These are phyloP conservation scores for Erysiphe pulchra DNA, from an alignment of 2,329 filamentous ascomycete genomes.

Conservation along the genomic window DNA sequence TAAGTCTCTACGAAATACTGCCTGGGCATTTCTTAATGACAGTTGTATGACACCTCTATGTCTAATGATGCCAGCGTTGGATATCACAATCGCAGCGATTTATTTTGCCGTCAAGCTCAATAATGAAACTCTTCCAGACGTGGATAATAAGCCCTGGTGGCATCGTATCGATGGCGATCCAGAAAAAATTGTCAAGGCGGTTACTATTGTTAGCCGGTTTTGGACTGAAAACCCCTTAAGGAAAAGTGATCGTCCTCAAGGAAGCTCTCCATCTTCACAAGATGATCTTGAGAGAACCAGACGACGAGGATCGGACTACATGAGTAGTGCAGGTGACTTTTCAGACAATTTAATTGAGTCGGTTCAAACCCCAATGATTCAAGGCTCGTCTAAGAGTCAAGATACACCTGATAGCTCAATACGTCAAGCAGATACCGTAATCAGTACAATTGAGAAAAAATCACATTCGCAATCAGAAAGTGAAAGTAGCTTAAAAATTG, in stretches of 20 bases:
- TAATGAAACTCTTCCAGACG: constrained; percentile 44
- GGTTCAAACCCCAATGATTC: not conserved
- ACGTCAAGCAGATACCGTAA: not conserved
- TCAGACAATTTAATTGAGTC: not conserved
- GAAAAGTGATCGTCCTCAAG: constrained; percentile 14
- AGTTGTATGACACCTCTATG: constrained; percentile 65
- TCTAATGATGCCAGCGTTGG: constrained; percentile 50
- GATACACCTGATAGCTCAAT: not conserved
- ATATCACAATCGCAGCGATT: constrained; percentile 63
- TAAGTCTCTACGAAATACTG: constrained; percentile 57
- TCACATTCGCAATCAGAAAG: not conserved
- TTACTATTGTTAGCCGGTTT: constrained; percentile 48
- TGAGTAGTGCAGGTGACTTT: not conserved
- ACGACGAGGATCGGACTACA: not conserved
- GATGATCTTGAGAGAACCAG: constrained; percentile 10
- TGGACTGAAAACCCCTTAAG: constrained; percentile 35
- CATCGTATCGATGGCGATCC: constrained; percentile 46
- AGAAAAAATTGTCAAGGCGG: constrained; percentile 42
- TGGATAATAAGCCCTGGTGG: constrained; percentile 68
- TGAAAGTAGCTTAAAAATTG: not conserved
- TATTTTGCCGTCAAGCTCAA: constrained; percentile 67
- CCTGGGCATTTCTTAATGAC: constrained; percentile 90
- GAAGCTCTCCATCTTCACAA: constrained; percentile 7
- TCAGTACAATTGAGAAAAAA: not conserved
- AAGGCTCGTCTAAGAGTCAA: not conserved